Conservation (phyloP, 176 grass and related monocot species). For the Oryza meyeriana region DNA sequence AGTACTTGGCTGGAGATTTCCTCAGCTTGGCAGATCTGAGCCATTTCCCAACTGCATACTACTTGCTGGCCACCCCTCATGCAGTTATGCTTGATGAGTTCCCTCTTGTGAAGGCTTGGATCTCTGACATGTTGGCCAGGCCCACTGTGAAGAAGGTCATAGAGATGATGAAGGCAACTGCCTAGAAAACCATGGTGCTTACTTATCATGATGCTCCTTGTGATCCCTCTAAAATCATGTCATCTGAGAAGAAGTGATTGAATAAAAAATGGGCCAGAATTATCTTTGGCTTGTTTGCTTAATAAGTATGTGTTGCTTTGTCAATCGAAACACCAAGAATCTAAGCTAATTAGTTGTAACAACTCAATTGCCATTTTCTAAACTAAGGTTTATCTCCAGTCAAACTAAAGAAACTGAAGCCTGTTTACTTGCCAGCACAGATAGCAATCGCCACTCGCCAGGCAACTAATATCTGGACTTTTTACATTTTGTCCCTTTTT, state of each 20-base stretch:
- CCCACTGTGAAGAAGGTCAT: background rate
- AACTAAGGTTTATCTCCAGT: no score
- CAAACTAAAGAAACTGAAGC: no score
- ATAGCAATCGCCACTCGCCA: no score
- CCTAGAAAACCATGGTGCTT: background rate
- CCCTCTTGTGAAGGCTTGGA: background rate
- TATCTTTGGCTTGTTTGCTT: background rate
- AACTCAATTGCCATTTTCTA: no score
- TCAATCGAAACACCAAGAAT: background rate
- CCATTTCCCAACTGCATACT: background rate
- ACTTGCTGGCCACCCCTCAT: background rate
- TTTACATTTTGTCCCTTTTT: no score
- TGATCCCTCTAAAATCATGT: background rate
- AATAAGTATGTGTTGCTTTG: background rate
- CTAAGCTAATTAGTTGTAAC: background rate
- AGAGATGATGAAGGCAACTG: background rate
- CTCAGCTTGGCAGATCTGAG: conserved; percentile 16
- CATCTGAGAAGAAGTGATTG: background rate
- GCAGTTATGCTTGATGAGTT: background rate
- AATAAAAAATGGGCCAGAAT: background rate
- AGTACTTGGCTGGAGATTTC: background rate
- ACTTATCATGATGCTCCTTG: background rate
- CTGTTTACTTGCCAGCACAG: no score
- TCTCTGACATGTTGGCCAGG: background rate
- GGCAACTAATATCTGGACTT: no score